Base-by-base conservation (phyloP, 1,139 yeast genomes). In the Meyerozyma smithsonii region DNA sequence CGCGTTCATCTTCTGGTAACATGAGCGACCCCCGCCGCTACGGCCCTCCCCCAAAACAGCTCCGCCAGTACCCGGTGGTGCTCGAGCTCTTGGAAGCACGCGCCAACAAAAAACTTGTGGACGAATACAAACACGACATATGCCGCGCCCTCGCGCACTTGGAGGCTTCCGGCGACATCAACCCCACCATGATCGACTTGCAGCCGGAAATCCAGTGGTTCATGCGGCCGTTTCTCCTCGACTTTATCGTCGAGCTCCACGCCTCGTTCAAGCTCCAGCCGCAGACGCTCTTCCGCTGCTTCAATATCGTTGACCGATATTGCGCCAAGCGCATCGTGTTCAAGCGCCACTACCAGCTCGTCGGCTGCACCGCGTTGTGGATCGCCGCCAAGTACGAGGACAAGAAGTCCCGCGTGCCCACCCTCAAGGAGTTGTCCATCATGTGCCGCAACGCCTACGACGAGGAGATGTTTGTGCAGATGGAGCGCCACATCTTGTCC, bases 201-300 rank as follows among this genome's bases (percentile, higher is more conserved):
- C 98, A 92, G 61, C 96, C 97, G 0, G 97, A 92, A 61, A 76
- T 90, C 42, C 83, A 83, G 52, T 88, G 96, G 96, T 81, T 74
- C 55, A 88, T 90, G 96, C 76, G 97, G 50, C 96, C 96, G 1
- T 84, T 79, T 52, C 70, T 90, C 39, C 72, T 92, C 39, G 96
- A 89, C 58, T 89, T 87, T 55, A 64, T 89, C 38, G 69, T 88
- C 39, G 96, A 89, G 59, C 72, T 89, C 48, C 97, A 92, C 57
- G 68, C 81, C 8, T 79, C 89, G 39, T 76, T 90, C 52, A 81
- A 77, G 45, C 71, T 92, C 42, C 84, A 82, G 42, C 81, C 89
- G 2, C 83, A 87, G 42, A 89, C 97, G 1, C 69, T 90, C 40
- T 87, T 85, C 52, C 71, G 86, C 43, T 83, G 95, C 39, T 74